Conservation (phyloP, 1,284 basidiomycete genomes). For the Porphyrellus sp. region DNA sequence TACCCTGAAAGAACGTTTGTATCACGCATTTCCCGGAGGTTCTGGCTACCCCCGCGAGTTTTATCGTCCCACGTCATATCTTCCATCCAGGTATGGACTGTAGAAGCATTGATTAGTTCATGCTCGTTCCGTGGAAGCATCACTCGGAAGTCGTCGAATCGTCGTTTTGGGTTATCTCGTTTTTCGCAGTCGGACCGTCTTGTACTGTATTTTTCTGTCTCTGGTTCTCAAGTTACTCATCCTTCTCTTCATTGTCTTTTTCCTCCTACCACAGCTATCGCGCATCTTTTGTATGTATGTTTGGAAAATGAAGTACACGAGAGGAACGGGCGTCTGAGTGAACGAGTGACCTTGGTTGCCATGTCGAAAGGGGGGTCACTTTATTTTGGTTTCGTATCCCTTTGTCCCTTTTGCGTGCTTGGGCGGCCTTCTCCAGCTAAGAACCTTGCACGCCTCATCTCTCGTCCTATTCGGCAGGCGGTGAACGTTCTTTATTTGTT, state of each 20-base stretch:
- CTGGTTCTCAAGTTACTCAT: constrained; percentile 18
- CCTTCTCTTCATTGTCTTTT: constrained; percentile 12
- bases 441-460: constrained; percentile 17
- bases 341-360: constrained; percentile 23
- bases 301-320: constrained; percentile 25
- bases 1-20: constrained; percentile 32
- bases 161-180: constrained; percentile 35
- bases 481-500: constrained; percentile 24
- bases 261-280: constrained; percentile 30
- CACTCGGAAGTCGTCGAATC: constrained; percentile 31
- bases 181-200: constrained; percentile 33
- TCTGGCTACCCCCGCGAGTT: constrained; percentile 23
- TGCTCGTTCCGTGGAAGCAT: constrained; percentile 32
- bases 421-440: constrained; percentile 23
- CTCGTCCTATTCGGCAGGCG: constrained; percentile 13
- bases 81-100: constrained; percentile 32
- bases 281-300: constrained; percentile 35
- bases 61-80: constrained; percentile 22
- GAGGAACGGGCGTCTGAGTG: neutral
- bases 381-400: constrained; percentile 24
- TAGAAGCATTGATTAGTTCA: constrained; percentile 30
- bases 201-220: constrained; percentile 35
- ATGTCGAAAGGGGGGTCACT: constrained; percentile 22
- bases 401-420: constrained; percentile 10
- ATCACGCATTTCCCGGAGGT: constrained; percentile 21